Evolutionary conservation across 2,329 filamentous ascomycete species (phyloP).

Genomic region (Pseudocercospora fijiensis): DNA sequence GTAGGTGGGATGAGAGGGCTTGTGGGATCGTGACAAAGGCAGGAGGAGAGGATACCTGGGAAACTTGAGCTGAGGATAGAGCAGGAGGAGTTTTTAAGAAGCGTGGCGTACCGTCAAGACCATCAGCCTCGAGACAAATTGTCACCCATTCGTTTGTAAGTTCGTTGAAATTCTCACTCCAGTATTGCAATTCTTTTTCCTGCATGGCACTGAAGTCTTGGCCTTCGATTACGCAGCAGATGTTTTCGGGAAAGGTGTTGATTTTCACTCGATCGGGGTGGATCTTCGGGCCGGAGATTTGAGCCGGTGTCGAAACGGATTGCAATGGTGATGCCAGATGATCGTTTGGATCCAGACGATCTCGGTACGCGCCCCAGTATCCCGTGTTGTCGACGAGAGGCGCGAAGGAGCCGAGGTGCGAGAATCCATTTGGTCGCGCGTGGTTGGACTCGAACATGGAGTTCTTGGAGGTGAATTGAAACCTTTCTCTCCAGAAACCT

Average conservation of each 20-base stretch:
- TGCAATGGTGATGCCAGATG: neutral
- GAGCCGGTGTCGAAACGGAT: neutral
- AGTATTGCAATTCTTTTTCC: neutral
- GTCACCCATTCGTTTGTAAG: slow-evolving; percentile 10
- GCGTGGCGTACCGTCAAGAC: neutral
- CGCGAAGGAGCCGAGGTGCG: neutral
- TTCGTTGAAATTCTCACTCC: slow-evolving; percentile 9
- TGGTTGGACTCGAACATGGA: slow-evolving; percentile 2
- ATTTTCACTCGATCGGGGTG: neutral
- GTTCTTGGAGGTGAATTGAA: neutral
- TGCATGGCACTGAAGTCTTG: slow-evolving; percentile 7
- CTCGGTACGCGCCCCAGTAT: slow-evolving; percentile 11
- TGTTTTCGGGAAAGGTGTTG: neutral
- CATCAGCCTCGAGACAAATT: neutral
- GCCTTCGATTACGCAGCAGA: neutral
- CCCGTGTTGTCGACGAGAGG: slow-evolving; percentile 1
- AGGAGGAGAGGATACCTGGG: neutral
- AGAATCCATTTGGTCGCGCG: neutral
- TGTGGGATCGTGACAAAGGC: neutral
- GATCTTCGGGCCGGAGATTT: neutral
- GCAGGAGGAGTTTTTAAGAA: neutral
- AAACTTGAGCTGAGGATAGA: neutral
- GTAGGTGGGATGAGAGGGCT: neutral
- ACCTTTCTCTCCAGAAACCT: slow-evolving; percentile 1
- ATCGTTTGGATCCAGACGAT: neutral